These are phyloP conservation scores for Ruellia speciosa DNA, from an alignment of 305 asterid species.

Conservation along the genomic window DNA sequence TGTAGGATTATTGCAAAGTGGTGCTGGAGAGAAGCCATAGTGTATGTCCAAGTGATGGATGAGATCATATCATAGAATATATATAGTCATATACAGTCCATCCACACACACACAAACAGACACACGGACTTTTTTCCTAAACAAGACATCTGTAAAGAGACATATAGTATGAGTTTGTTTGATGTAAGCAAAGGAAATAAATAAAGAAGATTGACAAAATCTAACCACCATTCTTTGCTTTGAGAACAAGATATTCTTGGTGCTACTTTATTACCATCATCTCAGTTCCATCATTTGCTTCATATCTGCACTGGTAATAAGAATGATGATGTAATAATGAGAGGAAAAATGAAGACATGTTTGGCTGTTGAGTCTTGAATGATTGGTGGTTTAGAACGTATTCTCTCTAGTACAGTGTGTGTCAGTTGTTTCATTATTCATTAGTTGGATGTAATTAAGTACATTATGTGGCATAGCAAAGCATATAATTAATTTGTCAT, in stretches of 20 bases:
- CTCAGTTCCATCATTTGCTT: too few relatives aligned
- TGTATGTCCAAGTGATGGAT: constrained; percentile 12
- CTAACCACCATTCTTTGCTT: constrained; percentile 32
- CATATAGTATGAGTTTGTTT: constrained; percentile 9
- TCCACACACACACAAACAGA: neutral
- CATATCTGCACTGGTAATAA: too few relatives aligned
- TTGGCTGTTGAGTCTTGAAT: neutral
- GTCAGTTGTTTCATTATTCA: neutral
- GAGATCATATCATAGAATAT: neutral
- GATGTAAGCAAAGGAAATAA: neutral
- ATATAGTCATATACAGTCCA: constrained; percentile 3
- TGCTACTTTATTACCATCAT: constrained; percentile 6
- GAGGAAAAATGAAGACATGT: neutral
- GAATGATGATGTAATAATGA: too few relatives aligned
- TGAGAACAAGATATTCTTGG: constrained; percentile 24
- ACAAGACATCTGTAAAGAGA: constrained; percentile 18
- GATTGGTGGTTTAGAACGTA: too few relatives aligned
- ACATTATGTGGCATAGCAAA: constrained; percentile 4
- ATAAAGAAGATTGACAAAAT: constrained; percentile 17
- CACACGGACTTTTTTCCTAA: constrained; percentile 2
- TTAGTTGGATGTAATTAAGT: neutral
- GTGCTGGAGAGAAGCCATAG: constrained; percentile 37
- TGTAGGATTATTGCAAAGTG: constrained; percentile 21
- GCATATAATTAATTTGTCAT: constrained; percentile 10
- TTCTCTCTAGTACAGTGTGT: neutral